Conservation (phyloP, 768 basidiomycete genomes). For the Macrolepiota albuminosa region DNA sequence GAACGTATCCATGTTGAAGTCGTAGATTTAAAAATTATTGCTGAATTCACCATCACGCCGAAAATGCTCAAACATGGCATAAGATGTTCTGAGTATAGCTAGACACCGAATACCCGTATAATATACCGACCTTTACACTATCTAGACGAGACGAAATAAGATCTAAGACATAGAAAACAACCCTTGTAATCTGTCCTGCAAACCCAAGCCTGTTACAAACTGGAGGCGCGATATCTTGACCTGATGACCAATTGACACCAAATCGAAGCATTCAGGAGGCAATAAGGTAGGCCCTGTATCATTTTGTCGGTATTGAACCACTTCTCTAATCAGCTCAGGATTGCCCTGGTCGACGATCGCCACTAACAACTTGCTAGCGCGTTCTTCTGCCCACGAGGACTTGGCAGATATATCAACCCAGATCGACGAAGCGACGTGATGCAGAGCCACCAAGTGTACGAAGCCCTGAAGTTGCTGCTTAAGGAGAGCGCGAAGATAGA, state of each 20-base stretch:
- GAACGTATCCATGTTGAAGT: neutral
- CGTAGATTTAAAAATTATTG: neutral
- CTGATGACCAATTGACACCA: neutral
- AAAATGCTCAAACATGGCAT: neutral
- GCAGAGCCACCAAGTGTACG: constrained; percentile 61
- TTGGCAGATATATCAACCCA: constrained; percentile 58
- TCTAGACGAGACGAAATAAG: neutral
- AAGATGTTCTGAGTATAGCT: neutral
- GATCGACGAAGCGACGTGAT: constrained; percentile 72
- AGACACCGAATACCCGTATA: neutral
- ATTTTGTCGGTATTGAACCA: constrained; percentile 46
- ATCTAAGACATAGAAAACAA: constrained; percentile 8
- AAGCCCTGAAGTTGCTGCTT: constrained; percentile 49
- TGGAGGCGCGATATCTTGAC: constrained; percentile 8
- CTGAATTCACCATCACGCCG: neutral
- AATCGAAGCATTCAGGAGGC: constrained; percentile 13
- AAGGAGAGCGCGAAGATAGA: constrained; percentile 57
- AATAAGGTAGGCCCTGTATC: constrained; percentile 4
- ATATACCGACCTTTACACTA: constrained; percentile 1
- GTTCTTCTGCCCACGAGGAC: constrained; percentile 24
- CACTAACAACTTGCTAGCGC: constrained; percentile 43
- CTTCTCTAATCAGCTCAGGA: constrained; percentile 40
- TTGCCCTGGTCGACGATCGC: constrained; percentile 48
- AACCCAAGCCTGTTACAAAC: constrained; percentile 9
- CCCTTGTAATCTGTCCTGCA: constrained; percentile 12